Evolutionary conservation across 805 yeast species (phyloP).

Genomic region (Candida ulmi): DNA sequence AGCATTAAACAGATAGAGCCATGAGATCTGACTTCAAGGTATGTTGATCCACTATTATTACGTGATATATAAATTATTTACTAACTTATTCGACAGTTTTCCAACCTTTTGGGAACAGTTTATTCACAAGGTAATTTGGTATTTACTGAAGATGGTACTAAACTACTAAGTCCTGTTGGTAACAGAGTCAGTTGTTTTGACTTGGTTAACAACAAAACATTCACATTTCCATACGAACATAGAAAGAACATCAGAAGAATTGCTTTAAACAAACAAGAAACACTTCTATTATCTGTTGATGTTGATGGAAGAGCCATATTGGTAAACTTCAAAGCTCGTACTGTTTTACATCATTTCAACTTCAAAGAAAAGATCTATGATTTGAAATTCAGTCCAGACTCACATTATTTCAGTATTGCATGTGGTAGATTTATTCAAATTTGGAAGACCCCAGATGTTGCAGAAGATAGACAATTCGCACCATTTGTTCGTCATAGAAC

Average conservation of each 20-base stretch:
- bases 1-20: background rate
- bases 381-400: constrained; percentile 83
- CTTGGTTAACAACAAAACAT: constrained; percentile 74
- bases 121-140: constrained; percentile 88
- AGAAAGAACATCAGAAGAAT: constrained; percentile 74
- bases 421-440: constrained; percentile 78
- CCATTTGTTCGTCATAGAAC: constrained; percentile 89
- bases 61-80: too few relatives aligned
- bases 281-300: constrained; percentile 78
- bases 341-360: constrained; percentile 90
- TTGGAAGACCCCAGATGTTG: constrained; percentile 82
- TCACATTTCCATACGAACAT: constrained; percentile 89
- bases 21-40: constrained; percentile 79
- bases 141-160: constrained; percentile 82
- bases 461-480: constrained; percentile 88
- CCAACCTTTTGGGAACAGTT: constrained; percentile 90
- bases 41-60: constrained; percentile 3
- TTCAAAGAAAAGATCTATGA: constrained; percentile 76
- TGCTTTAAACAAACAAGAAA: constrained; percentile 79
- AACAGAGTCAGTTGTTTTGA: constrained; percentile 89
- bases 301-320: constrained; percentile 90
- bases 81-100: constrained; percentile 41
- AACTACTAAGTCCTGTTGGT: constrained; percentile 87
- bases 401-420: constrained; percentile 81
- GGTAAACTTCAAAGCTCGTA: constrained; percentile 76